Base-by-base conservation (phyloP, 345 rosid species). In the Lepidium aucheri region DNA sequence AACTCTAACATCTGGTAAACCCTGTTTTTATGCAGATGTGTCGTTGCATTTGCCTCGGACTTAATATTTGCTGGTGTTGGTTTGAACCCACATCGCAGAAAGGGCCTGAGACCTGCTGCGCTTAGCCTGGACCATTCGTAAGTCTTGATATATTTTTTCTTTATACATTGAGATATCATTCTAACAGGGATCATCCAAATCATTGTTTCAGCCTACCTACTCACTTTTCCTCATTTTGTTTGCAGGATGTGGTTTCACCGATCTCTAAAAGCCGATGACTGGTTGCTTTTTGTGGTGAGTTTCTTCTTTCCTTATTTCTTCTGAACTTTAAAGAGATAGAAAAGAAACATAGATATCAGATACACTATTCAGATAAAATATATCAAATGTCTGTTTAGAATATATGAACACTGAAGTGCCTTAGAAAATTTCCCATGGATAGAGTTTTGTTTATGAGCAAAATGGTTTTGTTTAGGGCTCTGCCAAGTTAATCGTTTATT, bases 41-140 rank as follows among this genome's bases (percentile, higher is more conserved):
- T 85, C 2, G 99, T 78, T 52, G 97, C 99, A 16, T 94, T 28
- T 73, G 83, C 96, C 58, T 94, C 99, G 51, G 99, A 94, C 83
- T 78, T 90, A 22, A 69, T 88, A 77, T 90, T 94, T 76, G 78
- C 87, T 67, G 43, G 73, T 66, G 83, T 91, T 39, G 83, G 93
- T 68, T 56, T 88, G 80, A 94, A 94, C 80, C 99, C 99, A 57
- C 97, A 90, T 66, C 91, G 95, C 3, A 74, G 69, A 63, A 81
- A 66, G 80, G 95, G 87, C 43, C 72, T 82, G 66, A 81, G 79
- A 82, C 34, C 78, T 11, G 68, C 81, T 75, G 71, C 84, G 15
- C 85, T 94, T 38, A 90, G 97, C 74, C 91, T 94, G 12, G 97
- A 94, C 85, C 99, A 94, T 53, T 73, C 96, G 99, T 90, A 85